These are phyloP conservation scores for Leptographium flavum DNA, from an alignment of 2,329 filamentous ascomycete species.

Conservation along the genomic window DNA sequence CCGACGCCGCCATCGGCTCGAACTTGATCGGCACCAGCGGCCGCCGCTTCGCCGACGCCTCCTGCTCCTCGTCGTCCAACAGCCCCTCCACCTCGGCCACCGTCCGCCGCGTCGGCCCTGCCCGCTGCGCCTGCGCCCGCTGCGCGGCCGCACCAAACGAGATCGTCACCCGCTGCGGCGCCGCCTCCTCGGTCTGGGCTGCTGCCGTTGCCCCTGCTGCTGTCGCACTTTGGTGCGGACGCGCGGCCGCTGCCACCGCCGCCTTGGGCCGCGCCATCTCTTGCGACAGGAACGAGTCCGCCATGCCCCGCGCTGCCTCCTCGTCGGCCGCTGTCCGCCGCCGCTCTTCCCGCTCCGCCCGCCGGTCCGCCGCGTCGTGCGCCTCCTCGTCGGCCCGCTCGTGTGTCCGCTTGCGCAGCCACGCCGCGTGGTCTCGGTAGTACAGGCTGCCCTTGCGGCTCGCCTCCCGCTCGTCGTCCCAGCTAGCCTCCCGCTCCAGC, in stretches of 20 bases:
- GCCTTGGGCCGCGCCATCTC: slow-evolving; percentile 44
- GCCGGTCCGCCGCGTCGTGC: slow-evolving; percentile 70
- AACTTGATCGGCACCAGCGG: slow-evolving; percentile 74
- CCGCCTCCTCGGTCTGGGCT: neutral
- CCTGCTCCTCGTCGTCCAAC: slow-evolving; percentile 87
- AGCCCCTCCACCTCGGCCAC: slow-evolving; percentile 90
- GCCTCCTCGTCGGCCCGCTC: slow-evolving; percentile 62
- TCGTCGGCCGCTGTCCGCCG: slow-evolving; percentile 55
- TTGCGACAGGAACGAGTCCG: slow-evolving; percentile 78
- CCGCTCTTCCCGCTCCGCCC: slow-evolving; percentile 61
- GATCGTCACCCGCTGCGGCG: slow-evolving; percentile 74
- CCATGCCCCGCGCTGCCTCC: slow-evolving; percentile 70
- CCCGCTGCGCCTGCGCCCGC: slow-evolving; percentile 43
- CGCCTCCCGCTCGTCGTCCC: slow-evolving; percentile 80
- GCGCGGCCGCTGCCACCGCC: no score
- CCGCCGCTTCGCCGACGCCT: slow-evolving; percentile 48
- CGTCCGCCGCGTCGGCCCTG: slow-evolving; percentile 52
- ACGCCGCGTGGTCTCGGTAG: slow-evolving; percentile 73
- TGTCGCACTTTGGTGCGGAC: no score
- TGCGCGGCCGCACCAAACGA: slow-evolving; percentile 83
- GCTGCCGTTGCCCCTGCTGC: neutral
- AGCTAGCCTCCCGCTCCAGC: slow-evolving; percentile 50
- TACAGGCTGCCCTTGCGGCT: slow-evolving; percentile 62
- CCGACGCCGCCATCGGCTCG: slow-evolving; percentile 51
- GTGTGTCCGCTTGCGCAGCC: slow-evolving; percentile 65